A percentile compares a stretch with the other conserved stretches of the same genome.
Conservation (phyloP, 441 rosid species). For the Erodium trifolium region DNA sequence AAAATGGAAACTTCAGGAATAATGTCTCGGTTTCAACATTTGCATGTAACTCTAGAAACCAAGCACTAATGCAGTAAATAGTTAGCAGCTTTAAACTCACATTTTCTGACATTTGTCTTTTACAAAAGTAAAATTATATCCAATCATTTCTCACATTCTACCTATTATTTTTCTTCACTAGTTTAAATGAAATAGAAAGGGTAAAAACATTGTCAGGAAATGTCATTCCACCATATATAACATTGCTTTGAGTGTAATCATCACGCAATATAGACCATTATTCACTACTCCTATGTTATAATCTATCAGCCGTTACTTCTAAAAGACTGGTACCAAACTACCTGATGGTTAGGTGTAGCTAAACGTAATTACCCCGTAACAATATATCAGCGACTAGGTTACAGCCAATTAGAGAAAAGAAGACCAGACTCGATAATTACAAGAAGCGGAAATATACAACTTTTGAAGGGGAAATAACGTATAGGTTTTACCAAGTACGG, state of each 20-base stretch:
- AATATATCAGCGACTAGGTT: neutral
- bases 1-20: neutral
- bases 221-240: neutral
- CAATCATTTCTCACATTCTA: neutral
- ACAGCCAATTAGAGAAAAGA: neutral
- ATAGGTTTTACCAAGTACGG: neutral
- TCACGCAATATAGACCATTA: neutral
- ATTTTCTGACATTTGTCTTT: neutral
- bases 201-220: neutral
- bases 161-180: neutral
- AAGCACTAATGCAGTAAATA: neutral
- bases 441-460: no score
- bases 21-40: constrained; percentile 4
- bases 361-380: no score
- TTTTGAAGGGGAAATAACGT: neutral
- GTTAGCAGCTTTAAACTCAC: neutral
- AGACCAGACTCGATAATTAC: no score
- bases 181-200: no score
- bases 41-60: neutral
- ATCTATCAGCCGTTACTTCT: neutral
- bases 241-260: neutral
- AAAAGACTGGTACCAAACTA: neutral
- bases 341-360: no score
- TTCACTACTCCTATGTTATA: neutral
- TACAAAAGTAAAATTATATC: neutral